A percentile compares a stretch with the other conserved stretches of the same genome.
These are phyloP conservation scores for Microcyclosporella mali DNA, from an alignment of 2,329 filamentous ascomycete species.

Conservation along the genomic window DNA sequence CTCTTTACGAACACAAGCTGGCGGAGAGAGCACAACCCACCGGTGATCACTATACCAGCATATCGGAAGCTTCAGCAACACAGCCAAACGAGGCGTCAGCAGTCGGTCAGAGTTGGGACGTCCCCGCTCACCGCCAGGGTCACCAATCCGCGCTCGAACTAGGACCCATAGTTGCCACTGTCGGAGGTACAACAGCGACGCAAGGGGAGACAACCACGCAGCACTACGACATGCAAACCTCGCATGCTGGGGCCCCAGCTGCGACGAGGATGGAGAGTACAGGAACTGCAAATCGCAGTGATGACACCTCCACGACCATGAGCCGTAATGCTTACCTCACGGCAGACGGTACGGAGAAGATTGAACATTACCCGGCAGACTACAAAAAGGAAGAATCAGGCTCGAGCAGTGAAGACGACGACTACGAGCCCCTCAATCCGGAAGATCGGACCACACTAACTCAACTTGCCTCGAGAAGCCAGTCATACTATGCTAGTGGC, in stretches of 20 bases:
- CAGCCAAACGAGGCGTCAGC: no score
- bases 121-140: no score
- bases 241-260: conserved; percentile 4
- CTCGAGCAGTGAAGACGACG: conserved; percentile 9
- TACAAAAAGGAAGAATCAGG: conserved; percentile 12
- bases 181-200: no score
- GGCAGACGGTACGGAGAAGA: conserved; percentile 23
- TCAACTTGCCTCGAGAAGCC: conserved; percentile 20
- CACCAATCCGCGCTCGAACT: no score
- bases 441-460: conserved; percentile 16
- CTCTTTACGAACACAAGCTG: conserved; percentile 1
- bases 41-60: no score
- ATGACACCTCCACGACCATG: conserved; percentile 5
- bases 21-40: no score
- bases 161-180: no score
- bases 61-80: no score
- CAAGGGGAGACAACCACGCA: conserved; percentile 2
- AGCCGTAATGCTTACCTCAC: conserved; percentile 20
- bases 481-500: conserved; percentile 14
- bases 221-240: conserved; percentile 5
- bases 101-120: neutral
- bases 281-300: conserved; percentile 1
- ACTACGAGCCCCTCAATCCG: conserved; percentile 16
- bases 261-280: conserved; percentile 6
- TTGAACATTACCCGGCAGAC: conserved; percentile 14